Base-by-base conservation (phyloP, 2,329 filamentous ascomycete species). In the Pyrenophora tritici-repentis region DNA sequence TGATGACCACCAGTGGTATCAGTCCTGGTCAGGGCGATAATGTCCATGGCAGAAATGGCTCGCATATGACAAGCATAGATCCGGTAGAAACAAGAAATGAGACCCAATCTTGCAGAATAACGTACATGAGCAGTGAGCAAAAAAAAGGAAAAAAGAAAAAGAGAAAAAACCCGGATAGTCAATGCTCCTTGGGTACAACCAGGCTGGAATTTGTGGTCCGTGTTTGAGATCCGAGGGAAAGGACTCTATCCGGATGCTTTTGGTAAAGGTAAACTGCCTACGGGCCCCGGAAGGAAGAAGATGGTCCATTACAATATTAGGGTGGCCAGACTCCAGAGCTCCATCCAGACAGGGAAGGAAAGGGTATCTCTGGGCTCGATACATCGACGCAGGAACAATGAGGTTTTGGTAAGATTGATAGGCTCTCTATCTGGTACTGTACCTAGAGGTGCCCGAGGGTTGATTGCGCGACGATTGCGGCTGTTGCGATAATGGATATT, bases 351-450 rank as follows among this genome's bases (percentile, higher is more conserved):
- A 50, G 50, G 50, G 49, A 52, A 61, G 58, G 53, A 66, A 58
- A 42, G 68, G 70, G 68, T 72, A 72, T 72, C 67, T 71, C 67
- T 67, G 58, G 67, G 62, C 53, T 61, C 58, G 50, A 58, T 53
- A 59, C 53, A 66, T 66, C 61, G 61, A 67, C 62, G 63, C 60
- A 61, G 59, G 51, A 66, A 72, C 44, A 61, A 61, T 58, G 22
- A 24, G 22, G 22, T 24, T 24, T 24, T 24, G 22, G 22, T 24
- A 24, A 24, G 22, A 9, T 24, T 24, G 22, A 24, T 24, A 24
- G 22, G 22, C 22, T 24, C 22, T 63, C 49, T 52, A 67, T 67
- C 63, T 61, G 58, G 61, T 55, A 45, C 51, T 55, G 56, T 51
- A 57, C 47, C 48, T 63, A 50, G 58, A 49, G 49, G 56, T 58